A percentile compares a stretch with the other conserved stretches of the same genome.
These are phyloP conservation scores for Hippophae rhamnoides DNA, from an alignment of 306 rosid genomes.

Conservation along the genomic window DNA sequence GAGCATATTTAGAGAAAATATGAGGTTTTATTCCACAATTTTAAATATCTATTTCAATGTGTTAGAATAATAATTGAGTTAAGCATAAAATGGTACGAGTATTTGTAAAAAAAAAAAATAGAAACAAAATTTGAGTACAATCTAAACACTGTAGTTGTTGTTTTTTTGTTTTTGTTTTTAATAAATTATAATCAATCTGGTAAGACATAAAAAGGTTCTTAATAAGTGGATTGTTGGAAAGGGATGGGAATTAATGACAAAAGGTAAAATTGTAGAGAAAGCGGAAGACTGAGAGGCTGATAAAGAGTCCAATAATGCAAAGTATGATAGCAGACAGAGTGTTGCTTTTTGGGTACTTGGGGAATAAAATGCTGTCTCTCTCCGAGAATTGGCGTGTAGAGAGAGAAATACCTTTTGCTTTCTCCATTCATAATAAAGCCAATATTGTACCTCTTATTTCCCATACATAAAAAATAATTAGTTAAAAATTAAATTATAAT, in stretches of 20 bases:
- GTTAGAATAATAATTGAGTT: too few species aligned
- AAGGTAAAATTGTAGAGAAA: constrained; percentile 32
- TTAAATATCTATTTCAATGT: too few species aligned
- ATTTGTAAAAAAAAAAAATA: not conserved
- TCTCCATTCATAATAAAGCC: constrained; percentile 14
- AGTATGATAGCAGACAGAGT: constrained; percentile 71
- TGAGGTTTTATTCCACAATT: too few species aligned
- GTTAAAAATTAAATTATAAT: not conserved
- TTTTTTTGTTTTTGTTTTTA: constrained; percentile 22
- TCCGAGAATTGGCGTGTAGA: constrained; percentile 54
- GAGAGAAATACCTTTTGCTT: constrained; percentile 15
- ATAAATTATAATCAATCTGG: constrained; percentile 29
- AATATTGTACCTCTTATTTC: constrained; percentile 10
- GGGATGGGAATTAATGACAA: constrained; percentile 51
- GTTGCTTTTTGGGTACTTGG: constrained; percentile 88
- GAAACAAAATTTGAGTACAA: not conserved
- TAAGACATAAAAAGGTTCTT: constrained; percentile 17
- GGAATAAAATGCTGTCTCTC: constrained; percentile 84
- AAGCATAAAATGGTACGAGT: too few species aligned
- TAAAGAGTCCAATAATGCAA: constrained; percentile 48
- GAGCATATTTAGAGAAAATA: too few species aligned
- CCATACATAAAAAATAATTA: constrained; percentile 6
- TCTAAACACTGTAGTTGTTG: constrained; percentile 25
- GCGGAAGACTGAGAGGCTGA: constrained; percentile 23
- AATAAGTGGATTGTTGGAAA: constrained; percentile 41